Evolutionary conservation across 2,329 filamentous ascomycete species (phyloP).

Genomic region (Monosporascus sp.): DNA sequence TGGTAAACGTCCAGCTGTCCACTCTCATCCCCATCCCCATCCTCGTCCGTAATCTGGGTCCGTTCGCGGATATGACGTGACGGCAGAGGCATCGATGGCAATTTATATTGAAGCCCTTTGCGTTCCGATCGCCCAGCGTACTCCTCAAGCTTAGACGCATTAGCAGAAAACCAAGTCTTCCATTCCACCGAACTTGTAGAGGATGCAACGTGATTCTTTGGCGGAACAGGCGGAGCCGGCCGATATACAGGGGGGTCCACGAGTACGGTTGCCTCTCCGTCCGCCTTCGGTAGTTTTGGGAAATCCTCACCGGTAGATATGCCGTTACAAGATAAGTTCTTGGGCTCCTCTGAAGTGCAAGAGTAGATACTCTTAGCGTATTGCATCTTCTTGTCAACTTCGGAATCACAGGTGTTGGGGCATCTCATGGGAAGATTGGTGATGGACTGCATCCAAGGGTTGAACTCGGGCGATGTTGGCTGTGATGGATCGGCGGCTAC

Average conservation of each 20-base stretch:
- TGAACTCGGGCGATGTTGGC: slow-evolving; percentile 24
- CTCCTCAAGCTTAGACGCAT: slow-evolving; percentile 43
- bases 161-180: slow-evolving; percentile 50
- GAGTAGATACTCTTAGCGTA: slow-evolving; percentile 50
- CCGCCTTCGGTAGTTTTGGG: slow-evolving; percentile 12
- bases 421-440: slow-evolving; percentile 36
- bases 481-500: slow-evolving; percentile 24
- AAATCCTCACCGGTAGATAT: slow-evolving; percentile 10
- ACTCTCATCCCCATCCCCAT: slow-evolving; percentile 17
- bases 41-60: slow-evolving; percentile 42
- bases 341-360: slow-evolving; percentile 19
- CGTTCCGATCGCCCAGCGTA: slow-evolving; percentile 8
- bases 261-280: slow-evolving; percentile 31
- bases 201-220: slow-evolving; percentile 23
- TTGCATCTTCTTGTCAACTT: slow-evolving; percentile 30
- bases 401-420: slow-evolving; percentile 35
- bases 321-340: slow-evolving; percentile 4
- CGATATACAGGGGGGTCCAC: slow-evolving; percentile 26
- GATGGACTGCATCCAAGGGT: slow-evolving; percentile 35
- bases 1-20: slow-evolving; percentile 9
- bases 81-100: slow-evolving; percentile 15
- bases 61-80: slow-evolving; percentile 43
- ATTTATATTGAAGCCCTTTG: slow-evolving; percentile 7
- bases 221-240: slow-evolving; percentile 12
- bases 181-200: slow-evolving; percentile 40